These are phyloP conservation scores for Tolypocladium ovalisporum DNA, from an alignment of 2,329 filamentous ascomycete genomes.

Conservation along the genomic window DNA sequence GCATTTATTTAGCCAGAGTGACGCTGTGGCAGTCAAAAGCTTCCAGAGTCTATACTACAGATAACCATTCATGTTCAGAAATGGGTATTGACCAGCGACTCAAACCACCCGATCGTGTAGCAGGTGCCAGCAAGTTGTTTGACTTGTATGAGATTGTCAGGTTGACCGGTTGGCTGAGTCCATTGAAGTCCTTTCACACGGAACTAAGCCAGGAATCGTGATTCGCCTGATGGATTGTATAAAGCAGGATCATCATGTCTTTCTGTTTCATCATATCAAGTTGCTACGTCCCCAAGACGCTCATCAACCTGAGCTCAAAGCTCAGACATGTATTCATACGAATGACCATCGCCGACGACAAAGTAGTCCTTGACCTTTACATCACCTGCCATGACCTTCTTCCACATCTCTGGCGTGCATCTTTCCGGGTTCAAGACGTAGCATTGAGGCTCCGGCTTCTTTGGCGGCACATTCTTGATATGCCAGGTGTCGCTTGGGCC, in stretches of 20 bases:
- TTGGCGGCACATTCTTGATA: slow-evolving; percentile 39
- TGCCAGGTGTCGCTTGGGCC: slow-evolving; percentile 49
- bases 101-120: no score
- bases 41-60: no score
- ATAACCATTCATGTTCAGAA: no score
- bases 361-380: slow-evolving; percentile 35
- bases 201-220: not conserved
- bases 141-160: no score
- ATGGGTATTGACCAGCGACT: no score
- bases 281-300: not conserved
- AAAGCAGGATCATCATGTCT: not conserved
- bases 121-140: no score
- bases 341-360: slow-evolving; percentile 11
- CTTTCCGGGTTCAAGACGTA: slow-evolving; percentile 46
- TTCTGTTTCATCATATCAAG: not conserved
- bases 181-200: no score
- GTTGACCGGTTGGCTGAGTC: no score
- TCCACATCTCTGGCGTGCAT: slow-evolving; percentile 43
- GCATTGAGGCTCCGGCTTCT: slow-evolving; percentile 39
- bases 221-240: not conserved
- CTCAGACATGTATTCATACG: not conserved
- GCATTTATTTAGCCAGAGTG: no score
- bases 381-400: slow-evolving; percentile 36
- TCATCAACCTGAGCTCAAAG: not conserved
- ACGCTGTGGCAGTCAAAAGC: no score